These are phyloP conservation scores for Cercophora samala DNA, from an alignment of 495 filamentous ascomycete species.

Conservation along the genomic window DNA sequence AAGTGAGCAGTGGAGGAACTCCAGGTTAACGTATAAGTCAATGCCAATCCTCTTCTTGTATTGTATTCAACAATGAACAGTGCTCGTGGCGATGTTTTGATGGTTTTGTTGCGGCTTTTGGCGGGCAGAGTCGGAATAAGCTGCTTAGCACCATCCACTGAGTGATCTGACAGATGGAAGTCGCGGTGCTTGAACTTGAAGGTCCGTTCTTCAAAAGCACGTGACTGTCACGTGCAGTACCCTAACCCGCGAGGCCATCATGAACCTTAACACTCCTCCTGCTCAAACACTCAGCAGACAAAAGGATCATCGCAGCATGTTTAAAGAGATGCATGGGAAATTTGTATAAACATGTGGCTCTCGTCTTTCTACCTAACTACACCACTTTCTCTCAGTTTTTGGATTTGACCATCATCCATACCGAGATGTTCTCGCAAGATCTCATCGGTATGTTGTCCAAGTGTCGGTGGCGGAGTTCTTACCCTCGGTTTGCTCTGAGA, in stretches of 20 bases:
- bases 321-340: background rate
- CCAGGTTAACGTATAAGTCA: background rate
- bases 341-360: background rate
- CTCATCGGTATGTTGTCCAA: conserved; percentile 93
- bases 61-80: background rate
- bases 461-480: conserved; percentile 72
- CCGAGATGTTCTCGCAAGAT: conserved; percentile 66
- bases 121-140: background rate
- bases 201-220: conserved; percentile 7
- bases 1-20: background rate
- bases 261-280: background rate
- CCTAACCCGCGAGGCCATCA: background rate
- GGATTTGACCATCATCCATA: conserved; percentile 59
- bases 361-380: conserved; percentile 56
- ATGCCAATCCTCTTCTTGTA: background rate
- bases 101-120: background rate
- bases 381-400: conserved; percentile 60
- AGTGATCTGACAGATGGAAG: background rate
- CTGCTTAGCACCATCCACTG: background rate
- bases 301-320: background rate
- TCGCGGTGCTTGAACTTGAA: conserved; percentile 2
- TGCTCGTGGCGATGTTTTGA: background rate
- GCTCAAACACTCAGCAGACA: too few relatives aligned
- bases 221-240: conserved; percentile 15
- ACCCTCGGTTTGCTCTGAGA: conserved; percentile 77